Evolutionary conservation across 2,329 filamentous ascomycete genomes (phyloP).

Genomic region (Coniochaeta prunicola): DNA sequence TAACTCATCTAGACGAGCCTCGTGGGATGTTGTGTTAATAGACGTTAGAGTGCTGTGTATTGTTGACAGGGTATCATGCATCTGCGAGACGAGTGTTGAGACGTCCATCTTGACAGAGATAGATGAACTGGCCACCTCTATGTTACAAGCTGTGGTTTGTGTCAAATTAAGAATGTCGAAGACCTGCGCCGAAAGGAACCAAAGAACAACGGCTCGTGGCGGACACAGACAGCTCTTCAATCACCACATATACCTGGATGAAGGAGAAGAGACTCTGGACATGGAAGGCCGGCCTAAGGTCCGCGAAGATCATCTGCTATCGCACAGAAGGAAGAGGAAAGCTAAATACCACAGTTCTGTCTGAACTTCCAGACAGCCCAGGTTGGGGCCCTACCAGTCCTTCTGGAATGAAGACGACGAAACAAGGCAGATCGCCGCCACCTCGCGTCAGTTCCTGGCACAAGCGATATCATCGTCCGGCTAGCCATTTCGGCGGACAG

Average conservation of each 20-base stretch:
- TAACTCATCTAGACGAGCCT: slow-evolving; percentile 29
- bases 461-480: neutral
- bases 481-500: neutral
- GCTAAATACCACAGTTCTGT: neutral
- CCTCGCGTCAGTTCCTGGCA: neutral
- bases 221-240: neutral
- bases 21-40: slow-evolving; percentile 24
- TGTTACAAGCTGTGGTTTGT: neutral
- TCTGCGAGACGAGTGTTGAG: slow-evolving; percentile 30
- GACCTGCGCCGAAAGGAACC: neutral
- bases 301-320: neutral
- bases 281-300: neutral
- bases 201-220: too few relatives aligned
- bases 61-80: slow-evolving; percentile 32
- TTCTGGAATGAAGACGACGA: neutral
- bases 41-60: slow-evolving; percentile 29
- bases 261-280: neutral
- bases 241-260: neutral
- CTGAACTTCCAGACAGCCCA: neutral
- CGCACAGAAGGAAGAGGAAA: neutral
- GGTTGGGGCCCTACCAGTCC: neutral
- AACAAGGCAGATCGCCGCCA: neutral
- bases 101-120: slow-evolving; percentile 22
- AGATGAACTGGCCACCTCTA: neutral
- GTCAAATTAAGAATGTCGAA: neutral